Conservation (phyloP, 2,329 filamentous ascomycete genomes). For the Fusarium pseudocircinatum region DNA sequence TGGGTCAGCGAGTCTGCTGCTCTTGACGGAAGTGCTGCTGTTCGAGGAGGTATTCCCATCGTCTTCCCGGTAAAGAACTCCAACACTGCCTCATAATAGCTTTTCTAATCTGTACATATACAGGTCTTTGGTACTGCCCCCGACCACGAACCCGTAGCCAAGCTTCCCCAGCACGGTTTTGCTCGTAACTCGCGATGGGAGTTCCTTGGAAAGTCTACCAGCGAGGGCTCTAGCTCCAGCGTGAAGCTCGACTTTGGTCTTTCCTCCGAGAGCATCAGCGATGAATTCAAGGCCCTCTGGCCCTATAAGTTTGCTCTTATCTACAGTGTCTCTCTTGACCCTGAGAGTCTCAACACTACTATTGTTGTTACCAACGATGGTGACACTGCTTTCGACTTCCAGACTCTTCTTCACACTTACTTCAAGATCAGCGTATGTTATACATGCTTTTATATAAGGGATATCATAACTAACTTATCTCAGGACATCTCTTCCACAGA, state of each 20-base stretch:
- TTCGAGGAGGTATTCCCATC: conserved; percentile 89
- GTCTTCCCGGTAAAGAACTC: conserved; percentile 85
- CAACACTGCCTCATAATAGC: not conserved
- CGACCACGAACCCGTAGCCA: conserved; percentile 77
- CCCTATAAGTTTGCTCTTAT: conserved; percentile 87
- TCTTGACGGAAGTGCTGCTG: conserved; percentile 87
- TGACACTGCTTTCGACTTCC: conserved; percentile 84
- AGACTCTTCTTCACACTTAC: conserved; percentile 92
- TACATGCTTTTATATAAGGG: not conserved
- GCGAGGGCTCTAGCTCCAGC: conserved; percentile 65
- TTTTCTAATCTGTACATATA: not conserved
- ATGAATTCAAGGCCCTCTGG: conserved; percentile 78
- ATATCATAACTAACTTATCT: not conserved
- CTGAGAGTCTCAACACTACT: conserved; percentile 78
- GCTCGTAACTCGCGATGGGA: conserved; percentile 92
- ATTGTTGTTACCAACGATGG: conserved; percentile 92
- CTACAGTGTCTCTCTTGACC: conserved; percentile 88
- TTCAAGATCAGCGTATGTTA: conserved; percentile 77
- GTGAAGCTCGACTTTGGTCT: conserved; percentile 98
- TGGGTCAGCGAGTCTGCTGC: conserved; percentile 84
- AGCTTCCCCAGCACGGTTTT: conserved; percentile 93
- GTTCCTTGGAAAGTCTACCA: conserved; percentile 83
- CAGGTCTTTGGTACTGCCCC: conserved; percentile 88
- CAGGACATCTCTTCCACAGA: conserved; percentile 82
- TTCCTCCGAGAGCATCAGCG: conserved; percentile 74